Base-by-base conservation (phyloP, 2,329 filamentous ascomycete genomes). In the Aspergillus vadensis region DNA sequence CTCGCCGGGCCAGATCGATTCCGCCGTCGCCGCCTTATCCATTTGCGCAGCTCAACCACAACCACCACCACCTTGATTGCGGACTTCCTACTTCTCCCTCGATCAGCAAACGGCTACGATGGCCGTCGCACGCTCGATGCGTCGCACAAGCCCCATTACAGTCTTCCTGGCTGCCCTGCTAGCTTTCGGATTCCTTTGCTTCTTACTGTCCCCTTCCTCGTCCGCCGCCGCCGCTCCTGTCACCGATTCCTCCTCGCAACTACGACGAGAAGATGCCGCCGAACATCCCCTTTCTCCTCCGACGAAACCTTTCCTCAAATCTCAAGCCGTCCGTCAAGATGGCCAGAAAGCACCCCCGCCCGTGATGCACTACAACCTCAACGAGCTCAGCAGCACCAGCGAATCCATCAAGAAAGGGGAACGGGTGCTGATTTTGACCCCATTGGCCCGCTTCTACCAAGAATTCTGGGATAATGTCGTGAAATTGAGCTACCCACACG, bases 391-490 rank as follows among this genome's bases (percentile, higher is more conserved):
- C 47, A 91, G 91, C 60, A 90, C 93, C 19, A 76, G 83, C 55
- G 85, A 90, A 65, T 91, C 95, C 1, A 81, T 92, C 54, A 85
- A 83, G 63, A 95, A 96, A 74, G 82, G 86, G 66, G 95, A 99
- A 80, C 90, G 89, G 55, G 84, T 99, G 61, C 87, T 99, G 58
- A 91, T 99, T 72, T 85, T 99, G 62, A 97, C 95, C 1, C 95
- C 95, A 9, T 88, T 99, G 79, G 90, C 92, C 32, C 87, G 91
- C 64, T 99, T 98, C 83, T 98, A 97, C 78, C 88, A 91, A 69
- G 88, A 85, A 68, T 99, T 98, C 81, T 99, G 95, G 94, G 89
- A 96, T 76, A 99, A 98, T 71, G 83, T 99, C 27, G 76, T 93
- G 67, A 86, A 86, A 73, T 84, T 99, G 58, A 85, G 80, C 70